Conservation (phyloP, 2,329 filamentous ascomycete genomes). For the Aspergillus niger region DNA sequence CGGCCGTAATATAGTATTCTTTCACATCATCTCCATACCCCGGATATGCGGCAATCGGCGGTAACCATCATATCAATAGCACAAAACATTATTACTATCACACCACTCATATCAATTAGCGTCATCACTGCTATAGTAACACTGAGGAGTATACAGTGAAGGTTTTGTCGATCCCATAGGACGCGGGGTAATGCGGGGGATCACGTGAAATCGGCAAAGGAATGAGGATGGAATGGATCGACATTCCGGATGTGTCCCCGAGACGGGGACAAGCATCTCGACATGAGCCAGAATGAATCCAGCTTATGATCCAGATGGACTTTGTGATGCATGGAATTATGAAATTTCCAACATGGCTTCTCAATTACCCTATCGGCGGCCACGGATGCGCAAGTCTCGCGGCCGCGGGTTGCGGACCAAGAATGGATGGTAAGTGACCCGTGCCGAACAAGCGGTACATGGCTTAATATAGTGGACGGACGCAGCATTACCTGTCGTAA, state of each 20-base stretch:
- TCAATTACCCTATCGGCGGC: background rate
- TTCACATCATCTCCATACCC: no score
- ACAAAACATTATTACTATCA: no score
- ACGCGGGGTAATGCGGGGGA: background rate
- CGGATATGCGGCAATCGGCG: no score
- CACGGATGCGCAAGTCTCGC: slow-evolving; percentile 26
- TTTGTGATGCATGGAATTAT: background rate
- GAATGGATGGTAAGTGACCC: slow-evolving; percentile 28
- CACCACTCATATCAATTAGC: no score
- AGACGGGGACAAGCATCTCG: background rate
- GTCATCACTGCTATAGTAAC: no score
- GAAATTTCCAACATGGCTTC: background rate
- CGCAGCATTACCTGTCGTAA: slow-evolving; percentile 30
- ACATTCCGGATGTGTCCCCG: background rate
- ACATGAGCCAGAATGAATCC: background rate
- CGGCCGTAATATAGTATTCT: no score
- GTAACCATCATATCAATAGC: no score
- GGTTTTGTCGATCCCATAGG: no score
- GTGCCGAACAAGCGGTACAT: background rate
- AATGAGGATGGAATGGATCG: background rate
- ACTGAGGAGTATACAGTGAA: no score
- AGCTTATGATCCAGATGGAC: background rate
- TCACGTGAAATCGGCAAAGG: background rate
- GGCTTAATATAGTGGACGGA: slow-evolving; percentile 3
- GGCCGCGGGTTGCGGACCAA: slow-evolving; percentile 31